Evolutionary conservation across 2,329 filamentous ascomycete genomes (phyloP).

Genomic region (Aspergillus brunneoviolaceus): DNA sequence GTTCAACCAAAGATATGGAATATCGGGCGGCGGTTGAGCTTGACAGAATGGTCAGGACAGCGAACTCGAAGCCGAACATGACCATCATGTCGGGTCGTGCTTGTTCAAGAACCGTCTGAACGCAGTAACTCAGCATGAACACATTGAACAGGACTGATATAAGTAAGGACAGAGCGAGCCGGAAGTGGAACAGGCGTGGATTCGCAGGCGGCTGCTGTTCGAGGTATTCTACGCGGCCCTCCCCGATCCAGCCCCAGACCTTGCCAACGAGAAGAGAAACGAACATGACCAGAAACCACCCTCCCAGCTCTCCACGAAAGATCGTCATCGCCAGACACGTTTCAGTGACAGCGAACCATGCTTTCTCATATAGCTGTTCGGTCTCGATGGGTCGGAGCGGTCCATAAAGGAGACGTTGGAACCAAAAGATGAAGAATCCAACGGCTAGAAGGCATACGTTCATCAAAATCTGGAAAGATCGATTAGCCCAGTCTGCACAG

Average conservation of each 20-base stretch:
- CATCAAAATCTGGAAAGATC: conserved; percentile 68
- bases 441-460: conserved; percentile 85
- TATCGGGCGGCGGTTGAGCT: conserved; percentile 78
- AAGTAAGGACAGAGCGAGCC: conserved; percentile 74
- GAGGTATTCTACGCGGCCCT: conserved; percentile 87
- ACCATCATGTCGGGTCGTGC: conserved; percentile 99
- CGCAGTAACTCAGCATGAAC: conserved; percentile 76
- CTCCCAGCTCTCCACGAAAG: conserved; percentile 90
- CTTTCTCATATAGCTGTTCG: conserved; percentile 95
- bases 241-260: conserved; percentile 98
- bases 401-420: conserved; percentile 89
- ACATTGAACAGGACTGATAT: conserved; percentile 78
- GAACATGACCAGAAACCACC: conserved; percentile 96
- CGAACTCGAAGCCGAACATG: conserved; percentile 98
- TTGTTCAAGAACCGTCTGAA: conserved; percentile 79
- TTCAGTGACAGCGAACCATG: conserved; percentile 97
- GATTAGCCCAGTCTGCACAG: background rate
- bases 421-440: conserved; percentile 75
- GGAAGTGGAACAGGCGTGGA: conserved; percentile 80
- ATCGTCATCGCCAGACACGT: conserved; percentile 98
- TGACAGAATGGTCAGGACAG: conserved; percentile 77
- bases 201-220: conserved; percentile 94
- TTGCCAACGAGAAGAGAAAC: conserved; percentile 88
- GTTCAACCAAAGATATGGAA: conserved; percentile 72
- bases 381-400: conserved; percentile 88